Conservation (phyloP, 192 early-diverging fungal genomes). For the Coemansia sp. region DNA sequence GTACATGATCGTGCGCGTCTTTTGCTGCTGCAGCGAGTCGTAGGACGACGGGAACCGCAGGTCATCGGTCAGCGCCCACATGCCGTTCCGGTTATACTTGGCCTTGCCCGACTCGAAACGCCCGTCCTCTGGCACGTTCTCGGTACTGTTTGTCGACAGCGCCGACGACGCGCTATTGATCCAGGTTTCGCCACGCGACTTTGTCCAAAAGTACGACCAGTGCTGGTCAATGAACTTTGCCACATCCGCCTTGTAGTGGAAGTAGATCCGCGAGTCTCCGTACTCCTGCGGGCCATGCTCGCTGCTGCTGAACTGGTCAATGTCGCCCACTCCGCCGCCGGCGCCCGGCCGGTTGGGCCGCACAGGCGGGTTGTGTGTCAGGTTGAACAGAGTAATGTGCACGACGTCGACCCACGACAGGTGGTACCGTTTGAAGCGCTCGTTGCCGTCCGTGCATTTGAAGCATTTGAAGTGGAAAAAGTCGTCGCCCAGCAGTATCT, state of each 20-base stretch:
- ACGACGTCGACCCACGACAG: constrained; percentile 63
- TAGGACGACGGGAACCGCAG: constrained; percentile 49
- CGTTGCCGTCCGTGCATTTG: constrained; percentile 51
- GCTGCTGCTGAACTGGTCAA: constrained; percentile 40
- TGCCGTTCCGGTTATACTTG: constrained; percentile 52
- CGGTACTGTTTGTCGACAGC: constrained; percentile 52
- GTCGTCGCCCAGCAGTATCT: constrained; percentile 62
- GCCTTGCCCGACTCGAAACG: constrained; percentile 53
- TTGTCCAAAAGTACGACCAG: constrained; percentile 65
- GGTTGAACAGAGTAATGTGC: constrained; percentile 60
- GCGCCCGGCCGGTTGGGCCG: constrained; percentile 24
- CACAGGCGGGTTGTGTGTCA: constrained; percentile 46
- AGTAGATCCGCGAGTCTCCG: constrained; percentile 43
- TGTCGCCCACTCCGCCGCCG: constrained; percentile 19
- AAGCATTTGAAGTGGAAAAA: constrained; percentile 60
- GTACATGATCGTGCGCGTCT: constrained; percentile 46
- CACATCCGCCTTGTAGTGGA: constrained; percentile 60
- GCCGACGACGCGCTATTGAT: constrained; percentile 56
- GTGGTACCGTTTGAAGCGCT: constrained; percentile 53
- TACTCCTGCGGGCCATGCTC: constrained; percentile 51
- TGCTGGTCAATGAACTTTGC: constrained; percentile 59
- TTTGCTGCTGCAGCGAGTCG: constrained; percentile 49
- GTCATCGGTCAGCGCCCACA: constrained; percentile 51
- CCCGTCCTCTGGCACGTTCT: constrained; percentile 51
- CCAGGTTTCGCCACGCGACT: constrained; percentile 57